phyloP scores from a whole-genome alignment of 371 early-diverging fungal genomes.

The Dipsacomyces acuminosporus region DNA sequence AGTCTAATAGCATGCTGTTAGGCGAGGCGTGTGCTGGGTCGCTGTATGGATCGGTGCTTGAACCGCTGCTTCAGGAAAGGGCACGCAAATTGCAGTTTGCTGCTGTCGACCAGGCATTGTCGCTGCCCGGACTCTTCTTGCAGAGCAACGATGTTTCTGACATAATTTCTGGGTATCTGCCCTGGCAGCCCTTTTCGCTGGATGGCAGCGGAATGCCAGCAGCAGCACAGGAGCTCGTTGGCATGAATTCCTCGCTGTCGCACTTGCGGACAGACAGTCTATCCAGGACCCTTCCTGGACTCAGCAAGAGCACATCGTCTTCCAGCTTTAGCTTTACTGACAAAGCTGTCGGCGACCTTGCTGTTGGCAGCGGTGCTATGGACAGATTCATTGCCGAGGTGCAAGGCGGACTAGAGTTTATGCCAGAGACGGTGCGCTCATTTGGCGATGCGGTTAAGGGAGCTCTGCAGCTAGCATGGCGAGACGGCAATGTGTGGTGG shows the following conservation, averaged over 20 bases:
- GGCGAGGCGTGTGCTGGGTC: neutral
- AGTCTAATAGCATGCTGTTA: slow-evolving; percentile 3
- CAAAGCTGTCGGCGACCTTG: neutral
- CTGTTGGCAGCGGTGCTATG: slow-evolving; percentile 2
- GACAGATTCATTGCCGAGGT: slow-evolving; percentile 7
- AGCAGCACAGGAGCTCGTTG: too few species aligned
- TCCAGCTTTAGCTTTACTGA: too few species aligned
- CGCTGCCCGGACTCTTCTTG: neutral
- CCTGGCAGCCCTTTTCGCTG: slow-evolving; percentile 9
- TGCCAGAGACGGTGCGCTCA: slow-evolving; percentile 11
- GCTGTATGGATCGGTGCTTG: slow-evolving; percentile 11
- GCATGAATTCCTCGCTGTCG: slow-evolving; percentile 9
- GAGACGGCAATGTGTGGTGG: slow-evolving; percentile 35
- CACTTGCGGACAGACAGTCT: slow-evolving; percentile 2
- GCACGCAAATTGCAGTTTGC: slow-evolving; percentile 14
- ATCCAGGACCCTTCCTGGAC: neutral
- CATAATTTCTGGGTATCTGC: neutral
- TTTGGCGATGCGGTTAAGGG: slow-evolving; percentile 7
- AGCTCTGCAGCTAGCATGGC: slow-evolving; percentile 19
- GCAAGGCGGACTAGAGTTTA: slow-evolving; percentile 7
- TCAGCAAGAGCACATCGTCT: neutral
- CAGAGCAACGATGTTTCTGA: neutral
- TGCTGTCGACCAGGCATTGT: slow-evolving; percentile 8
- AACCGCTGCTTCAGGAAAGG: slow-evolving; percentile 22
- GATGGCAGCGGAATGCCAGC: neutral